Percentiles rank a stretch among this genome's conserved stretches.
Evolutionary conservation across 2,329 filamentous ascomycete species (phyloP).

Genomic region (Alternaria viburni): DNA sequence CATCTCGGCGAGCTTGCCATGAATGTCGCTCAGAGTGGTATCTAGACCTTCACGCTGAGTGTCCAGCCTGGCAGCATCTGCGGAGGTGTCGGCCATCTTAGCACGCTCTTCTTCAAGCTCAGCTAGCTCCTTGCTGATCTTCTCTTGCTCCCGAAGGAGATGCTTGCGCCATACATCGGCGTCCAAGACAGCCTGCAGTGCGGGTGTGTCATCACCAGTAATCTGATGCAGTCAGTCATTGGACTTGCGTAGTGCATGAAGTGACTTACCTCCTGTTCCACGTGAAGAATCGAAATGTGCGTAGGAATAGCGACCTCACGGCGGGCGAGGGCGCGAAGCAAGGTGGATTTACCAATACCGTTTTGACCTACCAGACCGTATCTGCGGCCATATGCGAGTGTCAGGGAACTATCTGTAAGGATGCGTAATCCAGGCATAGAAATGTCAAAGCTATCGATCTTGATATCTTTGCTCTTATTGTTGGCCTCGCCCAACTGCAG

Average conservation of each 20-base stretch:
- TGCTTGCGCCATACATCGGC: constrained; percentile 99
- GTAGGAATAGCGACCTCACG: constrained; percentile 94
- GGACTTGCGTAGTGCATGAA: background rate
- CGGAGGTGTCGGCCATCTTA: constrained; percentile 87
- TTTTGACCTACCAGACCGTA: constrained; percentile 99
- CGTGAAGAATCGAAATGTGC: constrained; percentile 98
- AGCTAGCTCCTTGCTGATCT: constrained; percentile 78
- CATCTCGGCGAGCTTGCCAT: constrained; percentile 94
- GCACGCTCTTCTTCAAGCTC: constrained; percentile 79
- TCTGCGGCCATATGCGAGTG: constrained; percentile 86
- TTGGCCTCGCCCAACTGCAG: constrained; percentile 79
- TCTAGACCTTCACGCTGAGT: constrained; percentile 89
- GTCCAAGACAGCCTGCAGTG: constrained; percentile 92
- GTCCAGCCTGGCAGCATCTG: constrained; percentile 84
- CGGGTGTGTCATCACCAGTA: constrained; percentile 91
- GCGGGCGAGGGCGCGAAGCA: constrained; percentile 87
- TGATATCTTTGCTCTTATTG: constrained; percentile 96
- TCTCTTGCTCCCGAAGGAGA: constrained; percentile 84
- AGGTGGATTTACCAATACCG: constrained; percentile 88
- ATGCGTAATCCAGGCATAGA: constrained; percentile 90
- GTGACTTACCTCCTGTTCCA: constrained; percentile 86
- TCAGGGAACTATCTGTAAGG: constrained; percentile 86
- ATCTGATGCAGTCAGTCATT: constrained; percentile 62
- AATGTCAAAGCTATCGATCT: constrained; percentile 94
- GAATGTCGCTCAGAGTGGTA: constrained; percentile 87